phyloP scores from a whole-genome alignment of 129 eudicot species.

The Arctium lappa region DNA sequence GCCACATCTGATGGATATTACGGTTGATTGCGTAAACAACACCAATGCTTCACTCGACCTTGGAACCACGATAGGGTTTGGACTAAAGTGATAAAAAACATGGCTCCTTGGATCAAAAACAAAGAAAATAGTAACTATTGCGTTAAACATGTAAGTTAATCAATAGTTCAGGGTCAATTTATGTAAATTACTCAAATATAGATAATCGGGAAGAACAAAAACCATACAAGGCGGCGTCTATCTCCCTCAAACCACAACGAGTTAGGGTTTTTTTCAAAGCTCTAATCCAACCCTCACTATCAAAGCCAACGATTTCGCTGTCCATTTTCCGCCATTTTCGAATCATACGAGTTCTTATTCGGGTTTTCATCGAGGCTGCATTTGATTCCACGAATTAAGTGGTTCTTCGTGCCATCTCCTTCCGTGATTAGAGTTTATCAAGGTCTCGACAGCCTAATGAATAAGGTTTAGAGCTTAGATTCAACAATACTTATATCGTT shows the following conservation, averaged over 20 bases:
- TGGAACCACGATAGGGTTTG: neutral
- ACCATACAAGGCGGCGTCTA: conserved; percentile 24
- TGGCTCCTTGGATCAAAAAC: neutral
- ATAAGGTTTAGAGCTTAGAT: conserved; percentile 1
- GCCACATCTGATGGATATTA: too few species aligned
- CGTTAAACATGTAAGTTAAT: neutral
- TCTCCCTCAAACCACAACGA: conserved; percentile 22
- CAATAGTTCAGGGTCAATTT: neutral
- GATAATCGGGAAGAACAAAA: neutral
- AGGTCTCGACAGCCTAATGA: neutral
- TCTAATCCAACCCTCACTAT: neutral
- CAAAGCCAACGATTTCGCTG: neutral
- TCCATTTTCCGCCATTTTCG: neutral
- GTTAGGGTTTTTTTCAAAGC: conserved; percentile 30
- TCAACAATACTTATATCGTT: conserved; percentile 22
- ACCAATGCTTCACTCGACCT: neutral
- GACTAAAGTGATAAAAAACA: neutral
- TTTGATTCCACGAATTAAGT: neutral
- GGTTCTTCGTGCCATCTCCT: neutral
- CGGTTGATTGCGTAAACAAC: neutral
- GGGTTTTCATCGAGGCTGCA: conserved; percentile 10
- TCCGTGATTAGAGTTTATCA: neutral
- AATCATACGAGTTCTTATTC: neutral
- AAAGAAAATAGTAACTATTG: neutral
- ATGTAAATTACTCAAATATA: neutral